These are phyloP conservation scores for Coniochaeta hoffmannii DNA, from an alignment of 2,329 filamentous ascomycete genomes.

Conservation along the genomic window DNA sequence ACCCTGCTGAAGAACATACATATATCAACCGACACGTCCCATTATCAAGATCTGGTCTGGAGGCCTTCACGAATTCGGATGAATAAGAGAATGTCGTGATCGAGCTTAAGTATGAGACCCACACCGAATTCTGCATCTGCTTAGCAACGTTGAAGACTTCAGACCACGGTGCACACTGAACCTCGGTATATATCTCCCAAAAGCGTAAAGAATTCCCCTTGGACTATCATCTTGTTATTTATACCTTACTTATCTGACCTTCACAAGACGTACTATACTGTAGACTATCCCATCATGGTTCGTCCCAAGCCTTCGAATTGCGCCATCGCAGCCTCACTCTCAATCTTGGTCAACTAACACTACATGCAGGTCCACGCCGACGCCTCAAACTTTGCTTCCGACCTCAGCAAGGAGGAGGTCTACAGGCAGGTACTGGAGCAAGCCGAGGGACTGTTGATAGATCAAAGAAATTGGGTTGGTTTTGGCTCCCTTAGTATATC, in stretches of 20 bases:
- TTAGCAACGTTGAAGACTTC: neutral
- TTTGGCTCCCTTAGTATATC: neutral
- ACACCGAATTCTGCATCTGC: neutral
- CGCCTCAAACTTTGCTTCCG: constrained; percentile 62
- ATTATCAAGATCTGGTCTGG: too few species aligned
- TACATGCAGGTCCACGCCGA: constrained; percentile 63
- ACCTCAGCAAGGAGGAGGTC: constrained; percentile 62
- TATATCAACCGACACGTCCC: too few species aligned
- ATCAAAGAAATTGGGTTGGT: constrained; percentile 69
- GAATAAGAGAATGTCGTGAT: neutral
- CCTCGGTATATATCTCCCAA: too few species aligned
- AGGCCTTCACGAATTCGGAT: too few species aligned
- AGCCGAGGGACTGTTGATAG: constrained; percentile 60
- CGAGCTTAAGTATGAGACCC: neutral
- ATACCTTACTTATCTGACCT: too few species aligned
- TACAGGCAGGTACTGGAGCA: constrained; percentile 69
- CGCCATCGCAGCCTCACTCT: neutral
- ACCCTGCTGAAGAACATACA: too few species aligned
- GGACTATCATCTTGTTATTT: too few species aligned
- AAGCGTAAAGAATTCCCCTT: too few species aligned
- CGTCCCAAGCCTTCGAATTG: neutral
- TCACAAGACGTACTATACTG: too few species aligned
- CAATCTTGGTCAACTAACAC: too few species aligned
- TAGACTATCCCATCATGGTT: neutral
- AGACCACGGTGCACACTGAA: too few species aligned